Evolutionary conservation across 139 green algal genomes (phyloP), one percentile per base, ranked within the genome.

Genomic region (Pleodorina starrii): DNA sequence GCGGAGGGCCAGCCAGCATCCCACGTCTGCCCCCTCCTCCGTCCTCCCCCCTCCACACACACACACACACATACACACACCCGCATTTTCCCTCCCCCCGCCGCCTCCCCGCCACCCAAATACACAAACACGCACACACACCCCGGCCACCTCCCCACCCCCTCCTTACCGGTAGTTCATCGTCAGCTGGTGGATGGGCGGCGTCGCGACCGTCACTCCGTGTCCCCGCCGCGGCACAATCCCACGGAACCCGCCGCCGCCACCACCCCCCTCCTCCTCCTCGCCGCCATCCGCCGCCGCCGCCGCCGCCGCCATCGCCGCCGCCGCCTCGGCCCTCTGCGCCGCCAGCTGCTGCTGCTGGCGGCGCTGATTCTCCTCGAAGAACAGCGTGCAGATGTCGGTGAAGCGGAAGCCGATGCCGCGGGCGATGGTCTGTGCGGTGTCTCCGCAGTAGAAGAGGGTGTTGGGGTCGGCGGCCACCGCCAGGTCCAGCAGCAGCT

Each of bases 361-460:
- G 35, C 81, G 85, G 40, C 90, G 71, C 63, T 86, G 35, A 43
- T 88, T 77, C 81, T 95, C 92, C 83, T 94, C 83, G 29, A 79
- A 92, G 46, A 96, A 94, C 21, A 96, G 87, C 2, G 91, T 92
- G 42, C 86, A 72, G 75, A 95, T 94, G 91, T 96, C 94, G n/a
- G 89, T 76, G 66, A 93, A 93, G 32, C 90, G 91, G 91, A 98
- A 98, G 63, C 92, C 94, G 44, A 97, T 91, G 51, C 96, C 96
- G 21, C 93, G 93, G 2, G 96, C 94, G n/a, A 98, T 98, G 69
- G 95, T 98, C 83, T 98, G 96, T 12, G 93, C 94, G 1, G 96
- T 96, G 84, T 98, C 96, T 0, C 95, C 96, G 73, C 93, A 97
- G 91, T 97, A 96, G 91, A 98, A 98, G 50, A 94, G 90, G 44